A percentile compares a stretch with the other conserved stretches of the same genome.
Evolutionary conservation across 805 yeast genomes (phyloP).

Genomic region (Ogataea paradorogensis): DNA sequence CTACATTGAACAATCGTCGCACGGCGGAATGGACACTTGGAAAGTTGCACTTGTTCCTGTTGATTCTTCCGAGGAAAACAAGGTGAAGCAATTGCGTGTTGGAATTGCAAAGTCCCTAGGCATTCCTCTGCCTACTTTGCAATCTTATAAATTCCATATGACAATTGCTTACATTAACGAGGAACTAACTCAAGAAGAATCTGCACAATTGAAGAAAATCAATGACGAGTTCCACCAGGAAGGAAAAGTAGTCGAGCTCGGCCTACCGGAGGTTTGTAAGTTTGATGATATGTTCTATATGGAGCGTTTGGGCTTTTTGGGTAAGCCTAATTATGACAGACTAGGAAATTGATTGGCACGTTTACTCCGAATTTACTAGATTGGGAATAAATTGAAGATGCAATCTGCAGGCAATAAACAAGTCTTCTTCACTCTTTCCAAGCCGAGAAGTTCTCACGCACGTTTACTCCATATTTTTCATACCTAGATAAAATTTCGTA

Average conservation of each 20-base stretch:
- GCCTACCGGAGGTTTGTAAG: constrained; percentile 18
- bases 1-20: constrained; percentile 10
- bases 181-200: constrained; percentile 17
- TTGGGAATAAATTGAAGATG: too few relatives aligned
- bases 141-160: constrained; percentile 15
- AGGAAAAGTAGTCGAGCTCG: constrained; percentile 11
- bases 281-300: constrained; percentile 22
- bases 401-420: too few relatives aligned
- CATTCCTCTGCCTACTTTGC: constrained; percentile 6
- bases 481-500: too few relatives aligned
- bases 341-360: not conserved
- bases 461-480: too few relatives aligned
- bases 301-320: constrained; percentile 12
- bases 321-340: not conserved
- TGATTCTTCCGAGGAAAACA: constrained; percentile 11
- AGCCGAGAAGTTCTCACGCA: too few relatives aligned
- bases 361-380: not conserved
- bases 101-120: constrained; percentile 12
- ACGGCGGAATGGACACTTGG: constrained; percentile 21
- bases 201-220: constrained; percentile 10
- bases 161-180: constrained; percentile 19
- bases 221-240: constrained; percentile 11
- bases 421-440: too few relatives aligned
- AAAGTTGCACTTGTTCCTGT: constrained; percentile 15
- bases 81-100: constrained; percentile 9